Conservation (phyloP, 306 rosid genomes). For the Prunus salicina region DNA sequence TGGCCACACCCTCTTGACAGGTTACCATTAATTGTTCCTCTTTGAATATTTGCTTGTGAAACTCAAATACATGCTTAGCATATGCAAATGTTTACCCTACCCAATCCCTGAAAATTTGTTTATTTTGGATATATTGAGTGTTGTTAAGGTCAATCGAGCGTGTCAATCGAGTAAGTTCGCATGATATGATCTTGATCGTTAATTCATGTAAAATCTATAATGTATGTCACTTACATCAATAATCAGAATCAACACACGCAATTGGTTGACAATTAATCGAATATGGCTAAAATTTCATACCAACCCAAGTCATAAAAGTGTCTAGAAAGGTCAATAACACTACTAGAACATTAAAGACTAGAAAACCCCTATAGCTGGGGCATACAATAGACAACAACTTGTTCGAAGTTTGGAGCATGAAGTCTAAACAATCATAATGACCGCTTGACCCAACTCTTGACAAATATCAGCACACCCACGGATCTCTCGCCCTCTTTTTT, state of each 20-base stretch:
- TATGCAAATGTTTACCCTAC: too few relatives aligned
- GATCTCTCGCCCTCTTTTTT: not conserved
- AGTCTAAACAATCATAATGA: not conserved
- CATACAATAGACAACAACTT: not conserved
- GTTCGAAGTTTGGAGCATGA: not conserved
- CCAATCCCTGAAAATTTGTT: too few relatives aligned
- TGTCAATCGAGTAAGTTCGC: too few relatives aligned
- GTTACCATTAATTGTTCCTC: not conserved
- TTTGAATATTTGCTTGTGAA: too few relatives aligned
- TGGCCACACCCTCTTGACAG: not conserved
- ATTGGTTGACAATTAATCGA: fast-evolving
- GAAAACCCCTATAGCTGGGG: not conserved
- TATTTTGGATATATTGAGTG: too few relatives aligned
- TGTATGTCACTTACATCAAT: fast-evolving
- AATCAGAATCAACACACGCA: too few relatives aligned
- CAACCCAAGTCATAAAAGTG: not conserved
- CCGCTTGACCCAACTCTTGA: not conserved
- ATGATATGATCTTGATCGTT: too few relatives aligned
- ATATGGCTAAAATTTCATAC: not conserved
- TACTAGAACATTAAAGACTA: not conserved
- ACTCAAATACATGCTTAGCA: too few relatives aligned
- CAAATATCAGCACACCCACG: not conserved
- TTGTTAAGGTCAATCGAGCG: too few relatives aligned
- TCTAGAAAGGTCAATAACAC: too few relatives aligned
- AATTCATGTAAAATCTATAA: too few relatives aligned